Conservation (phyloP, 371 early-diverging fungal genomes). For the Mucor saturninus region DNA sequence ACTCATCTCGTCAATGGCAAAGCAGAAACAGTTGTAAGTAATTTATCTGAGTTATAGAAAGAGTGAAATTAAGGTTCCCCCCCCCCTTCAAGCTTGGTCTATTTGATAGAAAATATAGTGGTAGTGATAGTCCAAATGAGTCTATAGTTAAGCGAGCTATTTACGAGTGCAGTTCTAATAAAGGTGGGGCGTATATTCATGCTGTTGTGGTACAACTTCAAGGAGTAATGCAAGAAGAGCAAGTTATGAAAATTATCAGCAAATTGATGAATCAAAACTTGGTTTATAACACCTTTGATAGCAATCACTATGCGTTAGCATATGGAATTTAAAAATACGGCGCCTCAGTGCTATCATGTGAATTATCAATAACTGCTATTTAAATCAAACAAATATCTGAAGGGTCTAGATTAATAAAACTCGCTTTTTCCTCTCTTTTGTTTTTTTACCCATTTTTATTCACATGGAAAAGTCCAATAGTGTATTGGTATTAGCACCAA, state of each 20-base stretch:
- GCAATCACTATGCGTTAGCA: neutral
- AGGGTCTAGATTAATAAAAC: constrained; percentile 2
- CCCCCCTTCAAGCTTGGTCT: neutral
- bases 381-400: constrained; percentile 1
- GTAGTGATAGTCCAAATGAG: no score
- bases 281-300: neutral
- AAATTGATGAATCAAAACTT: neutral
- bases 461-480: neutral
- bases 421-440: neutral
- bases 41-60: neutral
- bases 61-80: neutral
- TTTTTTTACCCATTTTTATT: neutral
- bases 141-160: constrained; percentile 5
- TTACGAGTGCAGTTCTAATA: neutral
- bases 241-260: neutral
- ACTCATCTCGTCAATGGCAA: neutral
- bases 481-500: neutral
- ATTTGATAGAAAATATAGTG: neutral
- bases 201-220: neutral
- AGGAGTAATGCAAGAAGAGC: neutral
- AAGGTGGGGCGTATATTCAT: constrained; percentile 2
- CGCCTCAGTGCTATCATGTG: neutral
- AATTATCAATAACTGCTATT: neutral
- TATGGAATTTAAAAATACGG: neutral
- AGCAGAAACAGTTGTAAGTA: neutral